A percentile compares a stretch with the other conserved stretches of the same genome.
phyloP scores from a whole-genome alignment of 2,329 filamentous ascomycete genomes.

The Ophiocordyceps robertsii region DNA sequence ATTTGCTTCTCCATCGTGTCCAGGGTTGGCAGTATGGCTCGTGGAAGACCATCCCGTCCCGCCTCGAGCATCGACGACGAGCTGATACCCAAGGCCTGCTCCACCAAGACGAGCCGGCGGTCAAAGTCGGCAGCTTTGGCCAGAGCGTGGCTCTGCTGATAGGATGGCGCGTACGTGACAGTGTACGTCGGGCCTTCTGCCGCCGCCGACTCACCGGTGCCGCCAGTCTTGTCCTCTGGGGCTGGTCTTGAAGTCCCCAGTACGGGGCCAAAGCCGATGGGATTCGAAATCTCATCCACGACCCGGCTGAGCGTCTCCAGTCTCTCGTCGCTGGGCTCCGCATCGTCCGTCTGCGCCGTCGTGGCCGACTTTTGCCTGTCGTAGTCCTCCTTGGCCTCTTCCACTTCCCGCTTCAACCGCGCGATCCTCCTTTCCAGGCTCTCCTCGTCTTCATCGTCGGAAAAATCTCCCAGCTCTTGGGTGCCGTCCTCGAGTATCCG shows the following conservation, averaged over 20 bases:
- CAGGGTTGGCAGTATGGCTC: conserved; percentile 70
- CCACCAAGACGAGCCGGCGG: conserved; percentile 61
- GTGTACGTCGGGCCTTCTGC: conserved; percentile 40
- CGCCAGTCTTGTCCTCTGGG: conserved; percentile 6
- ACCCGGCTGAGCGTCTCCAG: conserved; percentile 58
- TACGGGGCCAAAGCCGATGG: conserved; percentile 7
- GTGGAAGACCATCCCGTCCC: conserved; percentile 39
- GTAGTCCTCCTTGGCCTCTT: conserved; percentile 54
- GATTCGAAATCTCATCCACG: conserved; percentile 49
- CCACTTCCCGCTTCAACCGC: conserved; percentile 68
- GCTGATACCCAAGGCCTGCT: conserved; percentile 68
- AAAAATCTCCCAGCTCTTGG: conserved; percentile 59
- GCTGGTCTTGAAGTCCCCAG: conserved; percentile 4
- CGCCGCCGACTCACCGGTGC: conserved; percentile 7
- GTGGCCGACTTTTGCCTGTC: conserved; percentile 37
- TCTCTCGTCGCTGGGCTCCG: conserved; percentile 15
- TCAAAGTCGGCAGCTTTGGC: conserved; percentile 83
- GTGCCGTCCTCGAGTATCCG: conserved; percentile 49
- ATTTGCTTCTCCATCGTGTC: conserved; percentile 73
- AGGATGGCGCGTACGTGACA: conserved; percentile 49
- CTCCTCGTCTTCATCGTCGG: conserved; percentile 65
- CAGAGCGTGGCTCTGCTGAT: conserved; percentile 57
- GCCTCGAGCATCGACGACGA: conserved; percentile 52
- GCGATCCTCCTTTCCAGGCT: conserved; percentile 67
- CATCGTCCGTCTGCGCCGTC: conserved; percentile 34